Evolutionary conservation across 2,329 filamentous ascomycete genomes (phyloP).

Genomic region (Pseudogymnoascus destructans): DNA sequence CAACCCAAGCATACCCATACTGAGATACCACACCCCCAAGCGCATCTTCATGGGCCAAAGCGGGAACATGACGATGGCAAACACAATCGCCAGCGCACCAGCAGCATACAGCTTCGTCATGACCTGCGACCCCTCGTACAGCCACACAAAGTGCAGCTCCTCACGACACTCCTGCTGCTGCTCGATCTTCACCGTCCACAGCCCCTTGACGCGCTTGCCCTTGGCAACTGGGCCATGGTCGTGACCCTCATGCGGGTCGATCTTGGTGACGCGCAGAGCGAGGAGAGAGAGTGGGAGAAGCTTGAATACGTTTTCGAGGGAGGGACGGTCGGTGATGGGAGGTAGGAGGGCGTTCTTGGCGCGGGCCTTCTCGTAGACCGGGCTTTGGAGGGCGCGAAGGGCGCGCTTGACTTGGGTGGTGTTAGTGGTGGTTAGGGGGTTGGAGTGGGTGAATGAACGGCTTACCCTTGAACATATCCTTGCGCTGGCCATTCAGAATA

Average conservation of each 20-base stretch:
- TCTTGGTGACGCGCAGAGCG: conserved; percentile 76
- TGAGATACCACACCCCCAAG: conserved; percentile 92
- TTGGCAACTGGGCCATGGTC: conserved; percentile 49
- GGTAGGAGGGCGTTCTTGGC: conserved; percentile 85
- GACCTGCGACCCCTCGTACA: conserved; percentile 88
- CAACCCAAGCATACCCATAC: conserved; percentile 81
- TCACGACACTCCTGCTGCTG: conserved; percentile 83
- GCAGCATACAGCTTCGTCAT: conserved; percentile 86
- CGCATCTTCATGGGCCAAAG: conserved; percentile 87
- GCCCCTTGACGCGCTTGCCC: conserved; percentile 74
- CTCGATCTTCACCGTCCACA: conserved; percentile 92
- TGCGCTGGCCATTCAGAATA: conserved; percentile 89
- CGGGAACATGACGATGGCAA: conserved; percentile 85
- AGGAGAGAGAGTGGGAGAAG: conserved; percentile 88
- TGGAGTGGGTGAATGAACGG: conserved; percentile 6
- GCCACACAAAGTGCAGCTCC: conserved; percentile 90
- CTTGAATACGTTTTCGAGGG: conserved; percentile 89
- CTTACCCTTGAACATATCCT: conserved; percentile 92
- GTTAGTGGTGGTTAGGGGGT: conserved; percentile 13
- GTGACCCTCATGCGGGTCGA: conserved; percentile 65
- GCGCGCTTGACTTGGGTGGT: conserved; percentile 70
- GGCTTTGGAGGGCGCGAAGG: conserved; percentile 76
- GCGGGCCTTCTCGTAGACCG: conserved; percentile 77
- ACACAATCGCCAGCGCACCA: conserved; percentile 70
- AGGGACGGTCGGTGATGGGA: conserved; percentile 72